phyloP scores from a whole-genome alignment of 1,284 basidiomycete genomes.

The Cryptococcus sp. region DNA sequence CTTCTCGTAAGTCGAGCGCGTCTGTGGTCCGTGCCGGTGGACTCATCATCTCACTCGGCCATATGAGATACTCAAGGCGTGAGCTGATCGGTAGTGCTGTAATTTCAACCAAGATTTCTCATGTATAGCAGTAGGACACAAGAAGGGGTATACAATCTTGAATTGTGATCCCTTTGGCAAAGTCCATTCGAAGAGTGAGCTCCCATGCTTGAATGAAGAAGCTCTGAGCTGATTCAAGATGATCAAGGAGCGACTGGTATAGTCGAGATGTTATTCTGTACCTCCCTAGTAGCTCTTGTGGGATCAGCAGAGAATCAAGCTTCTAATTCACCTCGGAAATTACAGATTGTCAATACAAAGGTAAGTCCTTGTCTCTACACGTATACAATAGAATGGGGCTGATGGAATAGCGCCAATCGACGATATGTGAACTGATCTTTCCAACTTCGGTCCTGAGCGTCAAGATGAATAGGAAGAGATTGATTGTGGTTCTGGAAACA shows the following conservation, averaged over 20 bases:
- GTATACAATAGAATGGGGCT: background rate
- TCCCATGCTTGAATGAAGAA: background rate
- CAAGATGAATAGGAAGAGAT: constrained; percentile 91
- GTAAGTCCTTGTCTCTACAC: constrained; percentile 46
- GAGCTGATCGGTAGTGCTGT: constrained; percentile 35
- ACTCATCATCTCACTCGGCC: background rate
- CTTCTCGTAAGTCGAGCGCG: constrained; percentile 33
- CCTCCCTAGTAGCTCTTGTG: constrained; percentile 91
- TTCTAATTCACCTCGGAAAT: constrained; percentile 77
- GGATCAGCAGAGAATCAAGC: constrained; percentile 81
- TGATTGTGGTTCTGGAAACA: constrained; percentile 90
- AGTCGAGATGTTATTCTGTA: constrained; percentile 99
- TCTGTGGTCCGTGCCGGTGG: background rate
- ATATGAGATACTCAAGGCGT: too few relatives aligned
- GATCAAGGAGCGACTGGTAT: constrained; percentile 91
- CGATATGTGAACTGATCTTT: constrained; percentile 97
- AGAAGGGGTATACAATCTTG: constrained; percentile 92
- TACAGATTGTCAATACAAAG: constrained; percentile 98
- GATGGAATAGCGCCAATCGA: constrained; percentile 75
- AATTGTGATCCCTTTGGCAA: constrained; percentile 97
- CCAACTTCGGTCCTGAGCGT: constrained; percentile 93
- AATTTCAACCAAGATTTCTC: constrained; percentile 50
- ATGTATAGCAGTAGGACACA: constrained; percentile 90
- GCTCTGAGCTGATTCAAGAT: constrained; percentile 21
- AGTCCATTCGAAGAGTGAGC: constrained; percentile 86